Conservation (phyloP, 305 asterid species). For the Plantago coronopus region DNA sequence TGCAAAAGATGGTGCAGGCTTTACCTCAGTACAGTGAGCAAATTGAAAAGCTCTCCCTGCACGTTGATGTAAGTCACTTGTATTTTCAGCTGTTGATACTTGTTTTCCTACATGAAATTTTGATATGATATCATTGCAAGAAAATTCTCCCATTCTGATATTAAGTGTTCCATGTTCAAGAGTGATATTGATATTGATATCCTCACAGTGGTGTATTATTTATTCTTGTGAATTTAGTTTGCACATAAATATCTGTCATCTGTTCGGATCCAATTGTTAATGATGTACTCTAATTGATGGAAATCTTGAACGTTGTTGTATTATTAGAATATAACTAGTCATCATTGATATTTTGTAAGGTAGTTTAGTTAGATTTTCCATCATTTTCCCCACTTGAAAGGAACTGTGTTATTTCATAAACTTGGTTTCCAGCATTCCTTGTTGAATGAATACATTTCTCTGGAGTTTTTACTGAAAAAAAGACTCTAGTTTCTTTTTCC, state of each 20-base stretch:
- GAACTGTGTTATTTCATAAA: too few species aligned
- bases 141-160: too few species aligned
- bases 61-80: constrained; percentile 89
- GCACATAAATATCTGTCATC: not conserved
- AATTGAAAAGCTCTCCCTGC: constrained; percentile 97
- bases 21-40: constrained; percentile 99
- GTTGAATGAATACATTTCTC: too few species aligned
- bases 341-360: too few species aligned
- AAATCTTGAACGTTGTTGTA: not conserved
- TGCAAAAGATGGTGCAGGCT: constrained; percentile 99
- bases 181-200: constrained; percentile 2
- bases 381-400: too few species aligned
- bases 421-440: too few species aligned
- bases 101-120: constrained; percentile 14
- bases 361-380: too few species aligned
- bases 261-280: not conserved
- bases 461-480: not conserved
- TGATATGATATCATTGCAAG: not conserved
- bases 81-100: constrained; percentile 22
- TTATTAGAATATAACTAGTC: too few species aligned
- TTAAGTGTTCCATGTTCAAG: too few species aligned
- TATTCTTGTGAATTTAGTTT: too few species aligned
- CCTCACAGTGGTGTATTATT: too few species aligned
- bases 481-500: not conserved
- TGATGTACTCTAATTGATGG: not conserved